Base-by-base conservation (phyloP, 1,284 basidiomycete genomes). In the Moesziomyces parantarcticus region DNA sequence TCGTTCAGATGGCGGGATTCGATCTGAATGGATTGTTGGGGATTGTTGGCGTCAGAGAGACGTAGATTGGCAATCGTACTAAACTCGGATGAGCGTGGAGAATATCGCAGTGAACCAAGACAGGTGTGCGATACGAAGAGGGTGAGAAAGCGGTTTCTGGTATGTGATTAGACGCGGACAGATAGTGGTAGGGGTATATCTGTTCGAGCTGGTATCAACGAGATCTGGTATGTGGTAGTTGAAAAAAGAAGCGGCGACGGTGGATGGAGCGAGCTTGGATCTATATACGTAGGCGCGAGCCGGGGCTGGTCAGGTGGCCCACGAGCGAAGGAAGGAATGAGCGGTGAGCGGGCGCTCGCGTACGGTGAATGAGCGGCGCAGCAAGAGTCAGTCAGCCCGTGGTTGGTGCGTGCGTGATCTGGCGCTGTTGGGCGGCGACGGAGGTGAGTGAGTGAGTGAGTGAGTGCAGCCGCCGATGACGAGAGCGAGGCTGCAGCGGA, bases 21-120 rank as follows among this genome's bases (percentile, higher is more conserved):
- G 29, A 29, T 29, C 29, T 29, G 29, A 8, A n/a, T n/a, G n/a
- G n/a, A n/a, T n/a, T n/a, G n/a, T n/a, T n/a, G n/a, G n/a, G n/a
- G n/a, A n/a, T n/a, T n/a, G n/a, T n/a, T n/a, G n/a, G 29, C 29
- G 29, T 29, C 29, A 29, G 29, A 29, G 8, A 29, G 29, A 10
- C 29, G 29, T 29, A 29, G 29, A 29, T 29, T 29, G 58, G 54
- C n/a, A n/a, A n/a, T 51, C 40, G n/a, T 42, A 50, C 50, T 41
- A 40, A 25, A 43, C 26, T 53, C 45, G 46, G 34, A 36, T 36
- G 14, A 16, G 34, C 13, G 16, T 11, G 11, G 9, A 16, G 14
- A 23, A 21, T 53, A 69, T 60, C 58, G 61, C 60, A 70, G 67
- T 36, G 63, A 25, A 66, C 69, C 69, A 66, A 66, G 63, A 72